Evolutionary conservation across 352 stramenopile genomes (phyloP).

Genomic region (Pythium graminicola): DNA sequence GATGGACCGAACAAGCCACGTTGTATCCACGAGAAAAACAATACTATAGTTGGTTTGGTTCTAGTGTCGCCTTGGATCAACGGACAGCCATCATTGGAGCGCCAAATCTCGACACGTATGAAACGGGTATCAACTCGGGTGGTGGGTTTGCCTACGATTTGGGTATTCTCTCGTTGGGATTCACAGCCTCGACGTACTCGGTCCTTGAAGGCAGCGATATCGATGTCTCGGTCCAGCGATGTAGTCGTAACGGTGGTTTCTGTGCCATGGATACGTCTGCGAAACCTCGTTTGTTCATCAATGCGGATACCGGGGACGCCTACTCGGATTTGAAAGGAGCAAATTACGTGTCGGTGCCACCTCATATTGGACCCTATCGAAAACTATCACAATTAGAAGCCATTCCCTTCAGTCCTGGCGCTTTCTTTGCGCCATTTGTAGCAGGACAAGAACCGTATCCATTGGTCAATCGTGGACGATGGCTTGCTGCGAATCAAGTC

Average conservation of each 20-base stretch:
- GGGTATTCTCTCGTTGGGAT: slow-evolving; percentile 81
- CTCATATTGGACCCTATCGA: slow-evolving; percentile 48
- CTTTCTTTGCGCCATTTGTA: slow-evolving; percentile 54
- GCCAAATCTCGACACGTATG: slow-evolving; percentile 89
- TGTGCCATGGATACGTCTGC: slow-evolving; percentile 55
- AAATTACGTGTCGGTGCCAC: slow-evolving; percentile 43
- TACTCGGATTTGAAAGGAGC: slow-evolving; percentile 45
- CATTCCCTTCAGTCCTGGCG: slow-evolving; percentile 28
- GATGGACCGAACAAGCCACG: slow-evolving; percentile 89
- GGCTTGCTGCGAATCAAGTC: slow-evolving; percentile 50
- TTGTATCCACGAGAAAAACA: slow-evolving; percentile 90
- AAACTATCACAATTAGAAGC: slow-evolving; percentile 59
- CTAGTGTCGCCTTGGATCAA: slow-evolving; percentile 72
- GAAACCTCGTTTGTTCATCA: slow-evolving; percentile 46
- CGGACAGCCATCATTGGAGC: slow-evolving; percentile 85
- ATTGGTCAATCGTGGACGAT: slow-evolving; percentile 48
- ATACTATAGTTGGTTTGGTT: slow-evolving; percentile 84
- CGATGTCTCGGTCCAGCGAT: slow-evolving; percentile 67
- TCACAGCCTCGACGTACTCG: slow-evolving; percentile 60
- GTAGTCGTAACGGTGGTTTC: slow-evolving; percentile 38
- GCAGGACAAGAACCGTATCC: slow-evolving; percentile 74
- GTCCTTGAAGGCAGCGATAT: slow-evolving; percentile 84
- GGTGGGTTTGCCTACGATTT: slow-evolving; percentile 91
- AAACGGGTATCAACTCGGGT: slow-evolving; percentile 87
- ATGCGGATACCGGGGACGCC: slow-evolving; percentile 70